Evolutionary conservation across 305 asterid genomes (phyloP).

Genomic region (Solanum hybrid): DNA sequence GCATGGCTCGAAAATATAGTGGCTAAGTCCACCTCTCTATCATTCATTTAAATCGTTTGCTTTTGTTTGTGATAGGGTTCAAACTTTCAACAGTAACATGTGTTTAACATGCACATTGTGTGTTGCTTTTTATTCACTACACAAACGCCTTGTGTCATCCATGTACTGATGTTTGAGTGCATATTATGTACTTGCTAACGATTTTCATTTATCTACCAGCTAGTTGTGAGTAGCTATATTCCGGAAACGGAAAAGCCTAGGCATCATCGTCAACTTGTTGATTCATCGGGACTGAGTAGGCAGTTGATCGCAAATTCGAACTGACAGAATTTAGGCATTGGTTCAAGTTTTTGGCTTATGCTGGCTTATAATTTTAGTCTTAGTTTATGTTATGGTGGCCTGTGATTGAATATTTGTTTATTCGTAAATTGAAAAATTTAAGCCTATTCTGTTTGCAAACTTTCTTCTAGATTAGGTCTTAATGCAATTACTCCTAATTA

Average conservation of each 20-base stretch:
- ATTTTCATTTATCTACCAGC: conserved; percentile 18
- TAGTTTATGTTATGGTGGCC: neutral
- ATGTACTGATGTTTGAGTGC: neutral
- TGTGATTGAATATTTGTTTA: neutral
- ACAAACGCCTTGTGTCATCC: neutral
- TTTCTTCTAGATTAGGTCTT: neutral
- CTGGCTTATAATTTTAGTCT: neutral
- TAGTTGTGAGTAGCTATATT: conserved; percentile 75
- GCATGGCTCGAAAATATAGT: neutral
- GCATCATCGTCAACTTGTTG: neutral
- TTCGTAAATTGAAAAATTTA: neutral
- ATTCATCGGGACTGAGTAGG: neutral
- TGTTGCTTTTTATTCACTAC: neutral
- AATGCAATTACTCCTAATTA: neutral
- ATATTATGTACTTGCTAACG: neutral
- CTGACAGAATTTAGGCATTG: neutral
- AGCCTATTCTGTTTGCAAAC: neutral
- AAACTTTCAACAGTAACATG: neutral
- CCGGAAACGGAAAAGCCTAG: conserved; percentile 45
- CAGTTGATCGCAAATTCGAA: neutral
- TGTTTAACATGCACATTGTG: neutral
- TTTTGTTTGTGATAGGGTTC: neutral
- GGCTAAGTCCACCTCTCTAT: neutral
- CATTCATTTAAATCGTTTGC: neutral
- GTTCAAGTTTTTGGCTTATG: neutral